Percentiles rank a stretch among this genome's conserved stretches.
Evolutionary conservation across 2,329 filamentous ascomycete genomes (phyloP).

Genomic region (Xylaria sp.): DNA sequence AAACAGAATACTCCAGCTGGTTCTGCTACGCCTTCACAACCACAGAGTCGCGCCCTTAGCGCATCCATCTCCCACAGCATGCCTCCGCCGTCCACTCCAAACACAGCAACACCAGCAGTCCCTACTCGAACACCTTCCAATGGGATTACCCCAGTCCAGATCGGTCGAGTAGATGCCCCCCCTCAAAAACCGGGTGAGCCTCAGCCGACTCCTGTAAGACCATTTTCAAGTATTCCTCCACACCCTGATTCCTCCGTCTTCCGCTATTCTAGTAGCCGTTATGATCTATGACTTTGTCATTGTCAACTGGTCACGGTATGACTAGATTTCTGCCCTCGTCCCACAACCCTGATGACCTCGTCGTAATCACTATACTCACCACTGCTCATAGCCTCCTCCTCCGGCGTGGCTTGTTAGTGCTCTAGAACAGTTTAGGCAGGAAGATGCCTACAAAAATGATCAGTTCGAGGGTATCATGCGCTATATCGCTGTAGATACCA

Average conservation of each 20-base stretch:
- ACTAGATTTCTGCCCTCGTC: conserved; percentile 19
- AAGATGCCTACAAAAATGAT: conserved; percentile 73
- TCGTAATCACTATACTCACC: conserved; percentile 35
- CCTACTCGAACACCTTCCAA: conserved; percentile 32
- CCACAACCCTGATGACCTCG: conserved; percentile 4
- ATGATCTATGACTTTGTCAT: conserved; percentile 38
- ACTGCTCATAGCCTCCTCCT: conserved; percentile 69
- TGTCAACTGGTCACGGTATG: conserved; percentile 26
- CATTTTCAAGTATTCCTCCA: conserved; percentile 28
- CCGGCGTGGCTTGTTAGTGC: conserved; percentile 84
- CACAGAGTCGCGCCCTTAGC: conserved; percentile 55
- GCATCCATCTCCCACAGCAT: conserved; percentile 44
- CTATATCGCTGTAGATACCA: conserved; percentile 78
- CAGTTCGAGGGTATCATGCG: conserved; percentile 91
- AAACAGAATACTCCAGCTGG: conserved; percentile 50
- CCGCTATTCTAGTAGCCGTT: conserved; percentile 40
- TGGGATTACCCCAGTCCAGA: conserved; percentile 55
- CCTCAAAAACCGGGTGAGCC: conserved; percentile 64
- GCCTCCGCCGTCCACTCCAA: conserved; percentile 44
- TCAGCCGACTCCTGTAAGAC: conserved; percentile 65
- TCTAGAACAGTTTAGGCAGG: conserved; percentile 71
- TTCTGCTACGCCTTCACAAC: conserved; percentile 52
- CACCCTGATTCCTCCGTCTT: conserved; percentile 37
- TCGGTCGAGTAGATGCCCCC: conserved; percentile 72
- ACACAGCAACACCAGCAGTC: conserved; percentile 32